Evolutionary conservation across 495 filamentous ascomycete genomes (phyloP), one percentile per base, ranked within the genome.

Genomic region (Xylaria acuta): DNA sequence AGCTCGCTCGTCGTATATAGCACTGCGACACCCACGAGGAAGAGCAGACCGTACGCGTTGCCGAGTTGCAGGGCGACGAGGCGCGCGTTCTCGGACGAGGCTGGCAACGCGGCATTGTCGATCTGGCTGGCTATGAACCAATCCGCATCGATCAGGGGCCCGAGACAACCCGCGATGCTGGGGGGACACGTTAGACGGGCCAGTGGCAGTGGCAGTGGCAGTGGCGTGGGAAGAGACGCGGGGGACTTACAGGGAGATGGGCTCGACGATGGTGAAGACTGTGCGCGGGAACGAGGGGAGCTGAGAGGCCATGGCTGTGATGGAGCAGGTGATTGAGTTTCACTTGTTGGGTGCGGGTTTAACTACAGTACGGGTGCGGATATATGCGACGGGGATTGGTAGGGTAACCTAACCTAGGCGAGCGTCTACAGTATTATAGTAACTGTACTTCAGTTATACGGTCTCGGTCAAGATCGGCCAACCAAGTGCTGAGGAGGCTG

Each of bases 11-110:
- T 92, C 6, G 86, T 82, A 74, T 91, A 88, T 5, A 92, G 80
- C 12, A 93, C 83, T 12, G 82, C 82, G 9, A 92, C 76, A 6
- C 86, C 90, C 5, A 93, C 77, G 36, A 93, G 75, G 69, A 86
- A 88, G n/a, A 92, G 82, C 5, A 93, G 83, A 3, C 86, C 84
- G 76, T 93, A 94, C 16, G 88, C 76, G 74, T 94, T 93, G 54
- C 88, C 90, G 0, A 93, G 83, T 77, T 93, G 85, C 25, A 75
- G 77, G 12, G 83, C 81, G 4, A 84, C 77, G 25, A 86, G 76
- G 0, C 77, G 72, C 56, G 82, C 64, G 53, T 81, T 81, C 8
- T 76, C 74, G n/a, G 68, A 73, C 27, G 74, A 56, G 3, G 69
- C 76, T 54, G 73, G 73, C 27, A 27, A 70, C 62, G 78, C 76